Base-by-base conservation (phyloP, 2,329 filamentous ascomycete genomes). In the Botryotinia globosa region DNA sequence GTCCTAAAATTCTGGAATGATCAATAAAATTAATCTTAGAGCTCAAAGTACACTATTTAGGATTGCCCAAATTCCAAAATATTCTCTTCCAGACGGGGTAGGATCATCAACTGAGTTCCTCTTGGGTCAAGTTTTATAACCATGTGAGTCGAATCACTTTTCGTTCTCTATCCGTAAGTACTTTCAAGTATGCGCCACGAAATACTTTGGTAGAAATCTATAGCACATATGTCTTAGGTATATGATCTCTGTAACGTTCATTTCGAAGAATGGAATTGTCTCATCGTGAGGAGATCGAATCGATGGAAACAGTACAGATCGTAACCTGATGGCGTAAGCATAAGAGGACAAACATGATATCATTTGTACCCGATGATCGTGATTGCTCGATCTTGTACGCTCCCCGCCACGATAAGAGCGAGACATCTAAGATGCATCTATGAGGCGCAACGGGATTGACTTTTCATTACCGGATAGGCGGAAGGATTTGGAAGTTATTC, bases 271-370 rank as follows among this genome's bases (percentile, higher is more conserved):
- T 39, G 22, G 32, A 51, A n/a, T 66, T 37, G 32, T 34, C 63
- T 66, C 42, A 66, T 14, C 8, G 32, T 25, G 32, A 14, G 63
- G 10, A 45, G 44, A 51, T 51, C 63, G 44, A 37, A 37, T 66
- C n/a, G 63, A 34, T 51, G 44, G 32, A 25, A n/a, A 37, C 32
- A 20, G 8, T 25, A 32, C 62, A 42, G 34, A 62, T 39, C 37
- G 22, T 20, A 48, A 29, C 25, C 32, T n/a, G 25, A 39, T 18
- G 32, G 44, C 32, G 44, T 37, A 45, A 12, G 12, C 29, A 51
- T 20, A 34, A 66, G 44, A 67, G 45, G 64, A 54, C 63, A 66
- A 66, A n/a, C 48, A 56, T 67, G 65, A 67, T 56, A 56, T 67
- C 65, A 56, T 25, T 37, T 42, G 34, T 56, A 67, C 48, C 48